Percentiles rank a stretch among this genome's conserved stretches.
These are phyloP conservation scores for Scutellaria barbata DNA, from an alignment of 257 asterid genomes.

Conservation along the genomic window DNA sequence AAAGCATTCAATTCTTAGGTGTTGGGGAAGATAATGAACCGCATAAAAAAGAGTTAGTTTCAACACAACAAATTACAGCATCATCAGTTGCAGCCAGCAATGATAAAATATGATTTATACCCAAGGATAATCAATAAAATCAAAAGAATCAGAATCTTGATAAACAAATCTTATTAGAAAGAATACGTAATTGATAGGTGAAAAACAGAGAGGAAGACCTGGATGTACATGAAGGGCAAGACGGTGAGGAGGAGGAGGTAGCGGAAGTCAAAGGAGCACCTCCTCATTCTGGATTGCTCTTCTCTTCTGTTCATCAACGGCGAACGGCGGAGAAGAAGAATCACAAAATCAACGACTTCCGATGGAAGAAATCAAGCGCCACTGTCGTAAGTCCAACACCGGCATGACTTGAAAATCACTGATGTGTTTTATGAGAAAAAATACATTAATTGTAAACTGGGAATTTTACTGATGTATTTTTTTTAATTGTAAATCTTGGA, in stretches of 20 bases:
- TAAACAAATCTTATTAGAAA: neutral
- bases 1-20: slow-evolving; percentile 18
- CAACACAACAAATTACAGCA: neutral
- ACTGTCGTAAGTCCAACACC: slow-evolving; percentile 40
- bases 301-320: neutral
- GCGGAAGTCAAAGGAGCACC: slow-evolving; percentile 68
- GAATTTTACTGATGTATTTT: no score
- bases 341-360: slow-evolving; percentile 15
- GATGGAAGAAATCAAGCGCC: slow-evolving; percentile 23
- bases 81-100: slow-evolving; percentile 10
- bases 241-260: slow-evolving; percentile 72
- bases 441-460: neutral
- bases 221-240: slow-evolving; percentile 81
- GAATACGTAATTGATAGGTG: neutral
- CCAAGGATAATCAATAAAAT: neutral
- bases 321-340: neutral
- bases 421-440: neutral
- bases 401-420: slow-evolving; percentile 24
- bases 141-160: slow-evolving; percentile 27
- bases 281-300: slow-evolving; percentile 43
- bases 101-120: neutral
- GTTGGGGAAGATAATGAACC: neutral
- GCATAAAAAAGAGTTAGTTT: neutral
- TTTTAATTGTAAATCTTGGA: no score
- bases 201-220: slow-evolving; percentile 47